Conservation (phyloP, 148 eudicot species). For the Rhododendron williamsianum region DNA sequence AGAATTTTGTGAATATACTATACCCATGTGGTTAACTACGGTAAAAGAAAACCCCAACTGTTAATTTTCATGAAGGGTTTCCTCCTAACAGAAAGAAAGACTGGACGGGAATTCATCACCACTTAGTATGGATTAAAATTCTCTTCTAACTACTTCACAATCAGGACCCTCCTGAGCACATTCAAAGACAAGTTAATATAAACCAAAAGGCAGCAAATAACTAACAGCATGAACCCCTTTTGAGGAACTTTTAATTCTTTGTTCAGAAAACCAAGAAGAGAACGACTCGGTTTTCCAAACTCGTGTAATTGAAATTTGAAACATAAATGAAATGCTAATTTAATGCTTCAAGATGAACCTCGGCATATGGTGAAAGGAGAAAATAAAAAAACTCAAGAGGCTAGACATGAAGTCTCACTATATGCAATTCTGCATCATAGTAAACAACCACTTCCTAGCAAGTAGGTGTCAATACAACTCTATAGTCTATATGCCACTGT, state of each 20-base stretch:
- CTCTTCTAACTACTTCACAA: not conserved
- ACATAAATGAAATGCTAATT: not conserved
- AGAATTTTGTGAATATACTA: not conserved
- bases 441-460: not conserved
- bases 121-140: not conserved
- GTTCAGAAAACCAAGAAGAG: not conserved
- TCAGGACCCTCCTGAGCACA: not conserved
- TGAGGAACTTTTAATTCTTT: not conserved
- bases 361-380: not conserved
- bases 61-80: not conserved
- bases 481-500: not conserved
- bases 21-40: not conserved
- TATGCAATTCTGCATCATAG: not conserved
- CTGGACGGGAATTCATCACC: not conserved
- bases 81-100: not conserved
- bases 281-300: not conserved
- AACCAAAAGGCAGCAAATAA: not conserved
- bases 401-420: not conserved
- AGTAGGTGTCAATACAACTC: not conserved
- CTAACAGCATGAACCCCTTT: not conserved
- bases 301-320: not conserved
- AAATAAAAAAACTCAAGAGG: not conserved
- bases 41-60: not conserved
- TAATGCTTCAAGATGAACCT: not conserved
- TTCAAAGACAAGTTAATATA: not conserved